Evolutionary conservation across 2,329 filamentous ascomycete genomes (phyloP).

Genomic region (Microdochium trichocladiopsis): DNA sequence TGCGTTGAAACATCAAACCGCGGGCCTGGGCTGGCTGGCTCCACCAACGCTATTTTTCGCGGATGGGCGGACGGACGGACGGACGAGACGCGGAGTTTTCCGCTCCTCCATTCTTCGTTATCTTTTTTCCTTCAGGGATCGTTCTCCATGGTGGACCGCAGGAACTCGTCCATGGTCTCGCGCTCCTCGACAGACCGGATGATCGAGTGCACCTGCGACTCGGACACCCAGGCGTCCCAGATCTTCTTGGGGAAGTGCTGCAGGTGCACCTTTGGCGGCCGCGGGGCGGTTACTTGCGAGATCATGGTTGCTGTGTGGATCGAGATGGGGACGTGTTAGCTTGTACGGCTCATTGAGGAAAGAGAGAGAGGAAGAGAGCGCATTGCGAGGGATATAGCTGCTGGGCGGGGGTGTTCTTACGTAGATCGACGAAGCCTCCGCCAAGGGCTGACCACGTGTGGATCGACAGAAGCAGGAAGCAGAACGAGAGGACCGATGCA

Average conservation of each 20-base stretch:
- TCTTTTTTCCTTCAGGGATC: background rate
- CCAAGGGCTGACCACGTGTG: background rate
- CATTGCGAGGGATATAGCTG: background rate
- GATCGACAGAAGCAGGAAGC: background rate
- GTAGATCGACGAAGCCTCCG: background rate
- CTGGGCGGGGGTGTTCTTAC: background rate
- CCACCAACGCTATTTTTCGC: too few relatives aligned
- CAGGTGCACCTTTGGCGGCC: background rate
- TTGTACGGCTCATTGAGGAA: too few relatives aligned
- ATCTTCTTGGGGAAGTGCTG: background rate
- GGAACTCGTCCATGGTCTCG: background rate
- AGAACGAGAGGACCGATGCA: background rate
- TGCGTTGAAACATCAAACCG: too few relatives aligned
- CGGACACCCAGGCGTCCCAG: background rate
- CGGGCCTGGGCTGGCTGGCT: too few relatives aligned
- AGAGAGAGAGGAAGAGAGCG: too few relatives aligned
- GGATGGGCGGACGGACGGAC: too few relatives aligned
- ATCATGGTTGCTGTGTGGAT: background rate
- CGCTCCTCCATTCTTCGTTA: too few relatives aligned
- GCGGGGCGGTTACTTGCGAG: background rate
- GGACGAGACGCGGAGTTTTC: too few relatives aligned
- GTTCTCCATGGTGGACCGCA: background rate
- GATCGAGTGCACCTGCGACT: background rate
- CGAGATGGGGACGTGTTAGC: too few relatives aligned
- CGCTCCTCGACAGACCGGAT: background rate